Evolutionary conservation across 306 rosid genomes (phyloP).

Genomic region (Trichosanthes cucumerina): DNA sequence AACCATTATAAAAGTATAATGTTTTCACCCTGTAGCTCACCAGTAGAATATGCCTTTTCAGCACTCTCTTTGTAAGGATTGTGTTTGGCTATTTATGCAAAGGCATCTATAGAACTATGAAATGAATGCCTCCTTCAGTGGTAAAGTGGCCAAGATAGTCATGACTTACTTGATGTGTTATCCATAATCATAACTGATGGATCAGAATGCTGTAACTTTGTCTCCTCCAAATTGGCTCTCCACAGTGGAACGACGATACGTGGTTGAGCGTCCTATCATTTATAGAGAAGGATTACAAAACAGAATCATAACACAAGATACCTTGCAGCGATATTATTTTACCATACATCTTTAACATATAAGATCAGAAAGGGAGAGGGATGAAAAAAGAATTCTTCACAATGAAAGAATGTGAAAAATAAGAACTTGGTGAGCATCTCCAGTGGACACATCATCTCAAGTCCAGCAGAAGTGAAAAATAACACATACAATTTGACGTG

Average conservation of each 20-base stretch:
- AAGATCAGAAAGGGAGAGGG: neutral
- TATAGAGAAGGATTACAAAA: constrained; percentile 12
- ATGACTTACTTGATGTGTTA: constrained; percentile 34
- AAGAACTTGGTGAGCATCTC: neutral
- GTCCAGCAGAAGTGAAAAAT: neutral
- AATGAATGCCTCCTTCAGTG: neutral
- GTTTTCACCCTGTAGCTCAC: neutral
- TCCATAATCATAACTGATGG: constrained; percentile 61
- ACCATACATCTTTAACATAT: neutral
- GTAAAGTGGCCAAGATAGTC: neutral
- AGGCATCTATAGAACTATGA: neutral
- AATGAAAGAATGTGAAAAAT: neutral
- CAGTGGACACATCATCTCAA: neutral
- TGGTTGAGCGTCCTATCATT: constrained; percentile 77
- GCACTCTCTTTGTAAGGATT: neutral
- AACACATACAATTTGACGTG: neutral
- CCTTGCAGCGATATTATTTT: neutral
- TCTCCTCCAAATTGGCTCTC: constrained; percentile 77
- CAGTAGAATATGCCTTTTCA: neutral
- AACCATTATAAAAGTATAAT: neutral
- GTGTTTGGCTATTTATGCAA: neutral
- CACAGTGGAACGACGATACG: constrained; percentile 58
- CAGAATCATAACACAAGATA: constrained; percentile 4
- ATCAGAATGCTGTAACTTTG: constrained; percentile 69
- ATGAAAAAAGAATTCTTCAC: neutral